Conservation (phyloP, 2,329 filamentous ascomycete species). For the Exophiala sp. region DNA sequence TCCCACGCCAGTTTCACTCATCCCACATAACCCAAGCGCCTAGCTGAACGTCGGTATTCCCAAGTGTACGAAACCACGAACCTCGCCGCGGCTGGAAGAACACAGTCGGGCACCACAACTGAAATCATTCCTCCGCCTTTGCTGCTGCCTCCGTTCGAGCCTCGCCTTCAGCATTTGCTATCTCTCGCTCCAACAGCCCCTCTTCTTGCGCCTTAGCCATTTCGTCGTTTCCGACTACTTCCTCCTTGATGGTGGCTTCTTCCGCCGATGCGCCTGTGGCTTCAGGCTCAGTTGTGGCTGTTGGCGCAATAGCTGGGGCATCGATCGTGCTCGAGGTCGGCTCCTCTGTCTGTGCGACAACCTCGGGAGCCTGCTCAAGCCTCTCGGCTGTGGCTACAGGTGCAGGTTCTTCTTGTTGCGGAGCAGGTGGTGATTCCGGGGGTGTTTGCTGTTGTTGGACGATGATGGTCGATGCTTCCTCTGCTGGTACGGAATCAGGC, state of each 20-base stretch:
- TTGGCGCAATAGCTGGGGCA: neutral
- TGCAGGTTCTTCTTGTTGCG: conserved; percentile 12
- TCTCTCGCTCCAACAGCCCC: conserved; percentile 28
- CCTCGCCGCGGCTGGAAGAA: too few relatives aligned
- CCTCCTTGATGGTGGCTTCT: conserved; percentile 27
- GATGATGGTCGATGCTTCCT: conserved; percentile 21
- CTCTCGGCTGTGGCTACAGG: neutral
- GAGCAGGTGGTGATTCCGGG: conserved; percentile 27
- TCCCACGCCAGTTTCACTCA: too few relatives aligned
- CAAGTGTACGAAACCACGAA: neutral
- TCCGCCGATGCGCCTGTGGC: conserved; percentile 4
- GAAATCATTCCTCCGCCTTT: neutral
- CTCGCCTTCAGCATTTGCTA: conserved; percentile 33
- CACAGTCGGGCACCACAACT: too few relatives aligned
- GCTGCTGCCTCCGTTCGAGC: conserved; percentile 26
- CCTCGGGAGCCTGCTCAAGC: conserved; percentile 22
- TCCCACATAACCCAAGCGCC: neutral
- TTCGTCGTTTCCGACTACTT: conserved; percentile 28
- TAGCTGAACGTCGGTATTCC: neutral
- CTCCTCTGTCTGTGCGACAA: conserved; percentile 18
- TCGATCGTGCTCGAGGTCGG: conserved; percentile 15
- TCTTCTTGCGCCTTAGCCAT: conserved; percentile 32
- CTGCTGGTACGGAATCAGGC: conserved; percentile 29
- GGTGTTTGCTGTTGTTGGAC: conserved; percentile 31
- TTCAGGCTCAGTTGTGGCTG: conserved; percentile 10